Conservation (phyloP, 2,329 filamentous ascomycete species). For the Fusarium robinianum region DNA sequence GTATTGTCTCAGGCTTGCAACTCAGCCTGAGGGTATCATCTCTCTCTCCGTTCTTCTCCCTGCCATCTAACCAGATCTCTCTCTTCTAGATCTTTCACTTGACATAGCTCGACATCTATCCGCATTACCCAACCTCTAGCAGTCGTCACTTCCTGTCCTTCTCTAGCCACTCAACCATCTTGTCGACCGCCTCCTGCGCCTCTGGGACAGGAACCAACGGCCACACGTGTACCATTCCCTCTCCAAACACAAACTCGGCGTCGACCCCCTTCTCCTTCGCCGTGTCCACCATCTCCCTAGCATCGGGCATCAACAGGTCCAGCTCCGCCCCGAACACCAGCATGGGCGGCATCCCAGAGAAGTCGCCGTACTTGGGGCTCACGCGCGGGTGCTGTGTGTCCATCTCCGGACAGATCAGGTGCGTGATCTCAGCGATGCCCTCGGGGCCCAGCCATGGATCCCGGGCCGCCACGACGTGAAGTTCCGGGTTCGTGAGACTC, state of each 20-base stretch:
- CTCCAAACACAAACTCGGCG: conserved; percentile 37
- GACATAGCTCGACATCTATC: too few relatives aligned
- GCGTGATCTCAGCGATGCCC: conserved; percentile 34
- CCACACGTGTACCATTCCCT: conserved; percentile 43
- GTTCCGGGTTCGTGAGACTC: conserved; percentile 37
- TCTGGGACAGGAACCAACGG: conserved; percentile 39
- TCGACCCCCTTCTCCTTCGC: conserved; percentile 33
- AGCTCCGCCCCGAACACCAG: conserved; percentile 37
- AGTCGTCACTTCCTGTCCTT: conserved; percentile 13
- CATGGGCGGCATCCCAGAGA: conserved; percentile 38
- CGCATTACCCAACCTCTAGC: too few relatives aligned
- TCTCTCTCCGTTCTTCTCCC: too few relatives aligned
- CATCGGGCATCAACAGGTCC: conserved; percentile 39
- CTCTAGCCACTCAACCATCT: conserved; percentile 37
- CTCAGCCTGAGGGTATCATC: too few relatives aligned
- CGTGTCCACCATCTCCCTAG: conserved; percentile 36
- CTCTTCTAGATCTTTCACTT: too few relatives aligned
- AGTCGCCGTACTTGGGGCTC: conserved; percentile 39
- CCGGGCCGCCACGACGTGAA: conserved; percentile 25
- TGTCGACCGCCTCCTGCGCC: conserved; percentile 33
- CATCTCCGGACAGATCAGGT: conserved; percentile 37
- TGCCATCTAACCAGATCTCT: too few relatives aligned
- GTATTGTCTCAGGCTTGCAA: too few relatives aligned
- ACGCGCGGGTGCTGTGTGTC: conserved; percentile 33
- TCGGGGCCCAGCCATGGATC: conserved; percentile 39